Conservation (phyloP, 1,284 basidiomycete genomes). For the Leccinum pseudoinsigne region DNA sequence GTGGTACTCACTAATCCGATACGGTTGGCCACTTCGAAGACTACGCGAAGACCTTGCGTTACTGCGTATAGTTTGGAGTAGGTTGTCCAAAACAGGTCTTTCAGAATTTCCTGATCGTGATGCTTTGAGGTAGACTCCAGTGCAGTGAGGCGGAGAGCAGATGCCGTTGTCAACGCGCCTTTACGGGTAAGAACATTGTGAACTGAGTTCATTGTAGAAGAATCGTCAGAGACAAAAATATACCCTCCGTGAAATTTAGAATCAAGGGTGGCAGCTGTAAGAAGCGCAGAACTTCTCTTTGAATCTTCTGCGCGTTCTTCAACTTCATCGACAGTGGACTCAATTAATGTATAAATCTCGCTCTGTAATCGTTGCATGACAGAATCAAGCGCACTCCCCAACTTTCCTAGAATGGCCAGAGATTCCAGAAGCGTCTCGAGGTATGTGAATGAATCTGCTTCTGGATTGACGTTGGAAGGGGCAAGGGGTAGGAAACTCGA, state of each 20-base stretch:
- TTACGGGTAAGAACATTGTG: conserved; percentile 14
- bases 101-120: conserved; percentile 81
- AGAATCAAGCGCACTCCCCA: conserved; percentile 84
- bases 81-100: conserved; percentile 96
- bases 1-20: conserved; percentile 75
- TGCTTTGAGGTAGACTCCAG: conserved; percentile 76
- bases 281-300: conserved; percentile 50
- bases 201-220: conserved; percentile 16
- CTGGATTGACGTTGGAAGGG: conserved; percentile 61
- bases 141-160: conserved; percentile 68
- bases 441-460: conserved; percentile 92
- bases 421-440: conserved; percentile 95
- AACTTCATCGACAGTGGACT: conserved; percentile 88
- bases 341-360: conserved; percentile 88
- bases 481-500: conserved; percentile 18
- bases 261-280: conserved; percentile 26
- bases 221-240: conserved; percentile 44
- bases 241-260: conserved; percentile 50
- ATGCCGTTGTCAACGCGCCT: conserved; percentile 39
- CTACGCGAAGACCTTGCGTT: conserved; percentile 88
- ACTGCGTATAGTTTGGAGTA: conserved; percentile 97
- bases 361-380: conserved; percentile 82
- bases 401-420: conserved; percentile 86
- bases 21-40: conserved; percentile 89
- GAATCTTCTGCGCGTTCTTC: conserved; percentile 83